phyloP scores from a whole-genome alignment of 768 basidiomycete genomes.

The Tulasnella sp. region DNA sequence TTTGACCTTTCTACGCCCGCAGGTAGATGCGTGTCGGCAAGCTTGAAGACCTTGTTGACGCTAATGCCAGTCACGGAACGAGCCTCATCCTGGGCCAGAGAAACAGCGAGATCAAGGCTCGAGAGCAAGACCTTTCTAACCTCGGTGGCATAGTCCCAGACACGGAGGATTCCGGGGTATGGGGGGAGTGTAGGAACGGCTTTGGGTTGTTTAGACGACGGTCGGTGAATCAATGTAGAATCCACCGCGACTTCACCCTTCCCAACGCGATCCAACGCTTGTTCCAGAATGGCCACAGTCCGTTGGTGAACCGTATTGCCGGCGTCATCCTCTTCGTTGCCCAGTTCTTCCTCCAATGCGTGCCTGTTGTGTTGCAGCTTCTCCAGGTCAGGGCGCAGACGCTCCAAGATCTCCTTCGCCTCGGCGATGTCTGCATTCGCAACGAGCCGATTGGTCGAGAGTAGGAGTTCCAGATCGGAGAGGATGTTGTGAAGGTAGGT shows the following conservation, averaged over 20 bases:
- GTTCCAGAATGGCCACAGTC: constrained; percentile 47
- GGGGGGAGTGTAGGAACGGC: constrained; percentile 38
- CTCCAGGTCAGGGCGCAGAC: constrained; percentile 71
- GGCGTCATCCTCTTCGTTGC: constrained; percentile 64
- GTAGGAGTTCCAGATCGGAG: constrained; percentile 78
- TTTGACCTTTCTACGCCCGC: constrained; percentile 68
- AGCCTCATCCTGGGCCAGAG: constrained; percentile 76
- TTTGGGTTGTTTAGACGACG: constrained; percentile 15
- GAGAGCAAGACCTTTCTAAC: constrained; percentile 66
- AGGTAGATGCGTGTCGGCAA: constrained; percentile 64
- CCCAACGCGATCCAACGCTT: constrained; percentile 67
- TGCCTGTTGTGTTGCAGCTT: constrained; percentile 71
- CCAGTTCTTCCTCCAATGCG: constrained; percentile 65
- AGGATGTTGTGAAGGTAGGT: constrained; percentile 86
- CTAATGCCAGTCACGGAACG: constrained; percentile 51
- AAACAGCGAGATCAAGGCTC: constrained; percentile 70
- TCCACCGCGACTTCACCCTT: constrained; percentile 60
- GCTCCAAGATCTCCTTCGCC: constrained; percentile 57
- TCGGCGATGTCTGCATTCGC: constrained; percentile 64
- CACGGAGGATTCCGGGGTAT: constrained; percentile 70
- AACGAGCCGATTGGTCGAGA: constrained; percentile 75
- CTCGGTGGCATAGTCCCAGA: constrained; percentile 79
- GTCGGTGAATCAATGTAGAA: not conserved
- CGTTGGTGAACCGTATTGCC: constrained; percentile 38
- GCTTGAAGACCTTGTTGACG: constrained; percentile 50